Conservation (phyloP, 139 green algal genomes). For the Penium margaritaceum region DNA sequence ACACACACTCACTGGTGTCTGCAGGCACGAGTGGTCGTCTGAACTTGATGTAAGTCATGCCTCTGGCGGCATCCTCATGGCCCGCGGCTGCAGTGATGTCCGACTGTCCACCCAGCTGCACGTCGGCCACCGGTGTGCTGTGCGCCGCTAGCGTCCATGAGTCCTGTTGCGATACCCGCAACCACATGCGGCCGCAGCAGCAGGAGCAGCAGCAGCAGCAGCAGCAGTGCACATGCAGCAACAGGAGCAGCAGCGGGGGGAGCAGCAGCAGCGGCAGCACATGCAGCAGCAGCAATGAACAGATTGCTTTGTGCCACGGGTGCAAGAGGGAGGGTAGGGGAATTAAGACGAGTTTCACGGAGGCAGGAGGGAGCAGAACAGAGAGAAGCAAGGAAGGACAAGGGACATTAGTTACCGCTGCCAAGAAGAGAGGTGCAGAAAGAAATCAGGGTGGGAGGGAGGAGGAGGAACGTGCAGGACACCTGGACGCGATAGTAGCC, state of each 20-base stretch:
- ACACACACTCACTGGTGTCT: no score
- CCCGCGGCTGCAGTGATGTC: constrained; percentile 16
- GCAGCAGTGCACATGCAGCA: background rate
- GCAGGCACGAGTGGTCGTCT: background rate
- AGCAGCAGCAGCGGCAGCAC: background rate
- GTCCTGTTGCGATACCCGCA: constrained; percentile 12
- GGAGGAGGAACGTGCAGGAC: no score
- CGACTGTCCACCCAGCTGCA: background rate
- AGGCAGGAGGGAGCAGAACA: background rate
- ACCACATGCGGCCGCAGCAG: background rate
- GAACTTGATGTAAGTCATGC: constrained; percentile 26
- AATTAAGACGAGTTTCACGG: background rate
- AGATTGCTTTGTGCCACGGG: no score
- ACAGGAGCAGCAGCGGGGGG: background rate
- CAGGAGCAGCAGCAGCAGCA: background rate
- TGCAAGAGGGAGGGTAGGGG: background rate
- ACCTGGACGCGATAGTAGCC: constrained; percentile 37
- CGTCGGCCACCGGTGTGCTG: constrained; percentile 15
- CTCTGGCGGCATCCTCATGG: background rate
- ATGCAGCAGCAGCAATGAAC: no score
- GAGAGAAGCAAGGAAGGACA: background rate
- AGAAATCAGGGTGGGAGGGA: background rate
- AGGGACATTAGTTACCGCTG: background rate
- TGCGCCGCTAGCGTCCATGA: constrained; percentile 11
- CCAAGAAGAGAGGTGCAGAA: background rate